These are phyloP conservation scores for Amniculicola lignicola DNA, from an alignment of 495 filamentous ascomycete species.

Conservation along the genomic window DNA sequence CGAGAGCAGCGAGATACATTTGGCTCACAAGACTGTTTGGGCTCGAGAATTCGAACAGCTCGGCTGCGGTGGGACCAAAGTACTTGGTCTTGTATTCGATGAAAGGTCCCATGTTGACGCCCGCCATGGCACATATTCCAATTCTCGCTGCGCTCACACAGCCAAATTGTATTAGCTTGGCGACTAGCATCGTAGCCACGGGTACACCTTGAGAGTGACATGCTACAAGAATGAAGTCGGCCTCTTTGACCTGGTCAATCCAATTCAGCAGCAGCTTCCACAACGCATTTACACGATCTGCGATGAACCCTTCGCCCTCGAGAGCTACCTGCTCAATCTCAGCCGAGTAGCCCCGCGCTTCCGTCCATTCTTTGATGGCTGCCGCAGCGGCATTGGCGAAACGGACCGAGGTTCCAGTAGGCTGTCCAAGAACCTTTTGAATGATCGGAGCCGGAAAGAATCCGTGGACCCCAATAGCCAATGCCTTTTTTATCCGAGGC, in stretches of 20 bases:
- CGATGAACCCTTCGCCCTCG: conserved; percentile 96
- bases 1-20: conserved; percentile 72
- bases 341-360: conserved; percentile 49
- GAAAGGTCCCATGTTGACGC: conserved; percentile 91
- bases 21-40: conserved; percentile 76
- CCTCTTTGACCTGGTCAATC: conserved; percentile 83
- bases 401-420: conserved; percentile 88
- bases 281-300: conserved; percentile 80
- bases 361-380: conserved; percentile 77
- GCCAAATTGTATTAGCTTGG: conserved; percentile 78
- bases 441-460: conserved; percentile 85
- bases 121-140: conserved; percentile 89
- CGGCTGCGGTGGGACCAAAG: conserved; percentile 81
- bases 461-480: conserved; percentile 93
- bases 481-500: conserved; percentile 71
- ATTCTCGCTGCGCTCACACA: conserved; percentile 68
- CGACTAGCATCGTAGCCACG: conserved; percentile 88
- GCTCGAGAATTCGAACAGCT: conserved; percentile 88
- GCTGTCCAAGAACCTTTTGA: conserved; percentile 84
- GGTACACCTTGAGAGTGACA: conserved; percentile 96
- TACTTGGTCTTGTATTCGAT: conserved; percentile 77
- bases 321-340: conserved; percentile 87
- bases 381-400: conserved; percentile 87
- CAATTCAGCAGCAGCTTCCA: conserved; percentile 95
- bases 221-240: conserved; percentile 84